phyloP scores from a whole-genome alignment of 306 rosid species.

The Oemleria cerasiformis region DNA sequence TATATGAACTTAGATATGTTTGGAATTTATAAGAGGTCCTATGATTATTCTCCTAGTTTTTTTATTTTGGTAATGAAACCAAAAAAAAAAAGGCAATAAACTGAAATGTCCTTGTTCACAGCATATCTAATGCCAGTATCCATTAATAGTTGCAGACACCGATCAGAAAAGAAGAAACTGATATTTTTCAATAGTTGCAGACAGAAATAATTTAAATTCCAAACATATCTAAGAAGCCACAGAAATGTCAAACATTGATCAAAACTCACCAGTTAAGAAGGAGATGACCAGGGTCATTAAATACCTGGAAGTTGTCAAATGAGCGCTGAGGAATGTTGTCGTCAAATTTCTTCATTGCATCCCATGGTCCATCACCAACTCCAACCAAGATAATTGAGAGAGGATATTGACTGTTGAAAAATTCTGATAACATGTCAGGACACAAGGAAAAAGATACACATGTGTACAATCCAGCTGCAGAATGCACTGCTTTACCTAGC shows the following conservation, averaged over 20 bases:
- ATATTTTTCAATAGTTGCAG: background rate
- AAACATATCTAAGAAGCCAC: background rate
- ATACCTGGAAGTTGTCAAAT: conserved; percentile 96
- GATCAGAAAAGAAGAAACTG: background rate
- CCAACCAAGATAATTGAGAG: conserved; percentile 93
- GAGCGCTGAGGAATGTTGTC: conserved; percentile 77
- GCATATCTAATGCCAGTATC: background rate
- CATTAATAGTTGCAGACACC: too few relatives aligned
- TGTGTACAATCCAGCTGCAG: conserved; percentile 5
- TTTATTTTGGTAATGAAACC: too few relatives aligned
- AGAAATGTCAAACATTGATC: background rate
- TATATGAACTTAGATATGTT: too few relatives aligned
- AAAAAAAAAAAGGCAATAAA: too few relatives aligned
- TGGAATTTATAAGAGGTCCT: too few relatives aligned
- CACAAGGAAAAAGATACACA: conserved; percentile 10
- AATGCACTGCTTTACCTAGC: conserved; percentile 67
- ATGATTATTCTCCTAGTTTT: background rate
- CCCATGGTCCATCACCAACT: conserved; percentile 99
- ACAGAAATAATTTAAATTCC: background rate
- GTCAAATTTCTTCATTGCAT: conserved; percentile 78
- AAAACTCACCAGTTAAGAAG: background rate
- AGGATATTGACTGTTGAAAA: conserved; percentile 60
- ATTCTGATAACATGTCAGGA: conserved; percentile 21
- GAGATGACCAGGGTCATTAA: conserved; percentile 7
- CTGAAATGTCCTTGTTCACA: background rate